These are phyloP conservation scores for Akanthomyces muscarius DNA, from an alignment of 2,329 filamentous ascomycete genomes.

Conservation along the genomic window DNA sequence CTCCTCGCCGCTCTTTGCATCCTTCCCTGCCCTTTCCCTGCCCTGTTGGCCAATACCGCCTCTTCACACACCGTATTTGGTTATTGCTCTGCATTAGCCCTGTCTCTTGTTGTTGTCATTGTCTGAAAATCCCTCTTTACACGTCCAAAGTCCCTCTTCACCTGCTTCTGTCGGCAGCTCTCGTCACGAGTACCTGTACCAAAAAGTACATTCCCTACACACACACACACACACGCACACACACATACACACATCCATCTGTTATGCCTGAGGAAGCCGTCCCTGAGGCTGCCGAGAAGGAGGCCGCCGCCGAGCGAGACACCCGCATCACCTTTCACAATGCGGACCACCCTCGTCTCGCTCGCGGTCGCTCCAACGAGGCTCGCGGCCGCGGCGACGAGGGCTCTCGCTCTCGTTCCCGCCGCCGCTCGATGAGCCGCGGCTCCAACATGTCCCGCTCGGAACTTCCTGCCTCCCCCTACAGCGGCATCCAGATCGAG, in stretches of 20 bases:
- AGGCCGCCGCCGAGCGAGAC: conserved; percentile 23
- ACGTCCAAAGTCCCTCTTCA: no score
- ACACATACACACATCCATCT: background rate
- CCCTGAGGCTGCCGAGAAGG: conserved; percentile 22
- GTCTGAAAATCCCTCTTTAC: background rate
- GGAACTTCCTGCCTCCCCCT: conserved; percentile 30
- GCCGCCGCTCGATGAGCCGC: conserved; percentile 24
- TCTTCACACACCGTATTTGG: background rate
- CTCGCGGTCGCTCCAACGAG: conserved; percentile 19
- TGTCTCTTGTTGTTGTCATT: background rate
- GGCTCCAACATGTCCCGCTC: conserved; percentile 22
- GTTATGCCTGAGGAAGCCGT: conserved; percentile 22
- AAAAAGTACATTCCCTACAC: background rate
- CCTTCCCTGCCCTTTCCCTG: background rate
- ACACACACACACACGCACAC: background rate
- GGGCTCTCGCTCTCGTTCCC: conserved; percentile 22
- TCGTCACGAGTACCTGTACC: background rate
- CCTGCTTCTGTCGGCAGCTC: background rate
- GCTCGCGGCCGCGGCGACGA: conserved; percentile 10
- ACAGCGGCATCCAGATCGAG: conserved; percentile 36
- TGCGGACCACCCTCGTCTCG: conserved; percentile 21
- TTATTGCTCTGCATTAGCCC: conserved; percentile 7
- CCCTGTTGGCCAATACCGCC: background rate
- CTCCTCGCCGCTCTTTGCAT: background rate
- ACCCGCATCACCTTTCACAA: conserved; percentile 26